Conservation (phyloP, 2,329 filamentous ascomycete species). For the Berkeleyomyces basicola region DNA sequence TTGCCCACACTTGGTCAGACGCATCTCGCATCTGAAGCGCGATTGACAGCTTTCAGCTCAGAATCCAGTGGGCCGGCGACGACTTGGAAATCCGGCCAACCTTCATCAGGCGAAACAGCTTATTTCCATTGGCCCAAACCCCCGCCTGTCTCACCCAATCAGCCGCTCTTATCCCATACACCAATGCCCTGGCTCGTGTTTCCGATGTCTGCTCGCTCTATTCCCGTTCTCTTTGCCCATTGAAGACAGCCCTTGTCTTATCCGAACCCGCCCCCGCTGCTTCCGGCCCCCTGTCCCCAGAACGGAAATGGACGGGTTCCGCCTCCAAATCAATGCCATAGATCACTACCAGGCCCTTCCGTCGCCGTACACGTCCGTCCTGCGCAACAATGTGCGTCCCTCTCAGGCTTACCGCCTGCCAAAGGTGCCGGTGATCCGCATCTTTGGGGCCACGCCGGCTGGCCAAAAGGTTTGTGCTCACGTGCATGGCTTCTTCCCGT, state of each 20-base stretch:
- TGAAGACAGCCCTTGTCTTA: background rate
- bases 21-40: too few relatives aligned
- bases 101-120: too few relatives aligned
- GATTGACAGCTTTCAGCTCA: too few relatives aligned
- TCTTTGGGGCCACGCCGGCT: constrained; percentile 85
- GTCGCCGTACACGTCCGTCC: constrained; percentile 62
- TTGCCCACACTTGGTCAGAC: too few relatives aligned
- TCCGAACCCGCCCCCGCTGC: background rate
- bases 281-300: background rate
- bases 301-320: constrained; percentile 36
- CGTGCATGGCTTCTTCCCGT: constrained; percentile 88
- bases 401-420: constrained; percentile 46
- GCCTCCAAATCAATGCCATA: constrained; percentile 85
- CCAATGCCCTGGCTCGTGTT: too few relatives aligned
- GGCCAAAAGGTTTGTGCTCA: constrained; percentile 94
- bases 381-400: constrained; percentile 47
- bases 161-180: too few relatives aligned
- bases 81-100: too few relatives aligned
- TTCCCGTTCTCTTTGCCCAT: too few relatives aligned
- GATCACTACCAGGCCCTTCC: constrained; percentile 79
- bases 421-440: constrained; percentile 68
- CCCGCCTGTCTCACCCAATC: too few relatives aligned
- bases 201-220: too few relatives aligned
- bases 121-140: too few relatives aligned
- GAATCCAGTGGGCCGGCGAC: too few relatives aligned